These are phyloP conservation scores for Syzygium grande DNA, from an alignment of 345 rosid genomes.

Conservation along the genomic window DNA sequence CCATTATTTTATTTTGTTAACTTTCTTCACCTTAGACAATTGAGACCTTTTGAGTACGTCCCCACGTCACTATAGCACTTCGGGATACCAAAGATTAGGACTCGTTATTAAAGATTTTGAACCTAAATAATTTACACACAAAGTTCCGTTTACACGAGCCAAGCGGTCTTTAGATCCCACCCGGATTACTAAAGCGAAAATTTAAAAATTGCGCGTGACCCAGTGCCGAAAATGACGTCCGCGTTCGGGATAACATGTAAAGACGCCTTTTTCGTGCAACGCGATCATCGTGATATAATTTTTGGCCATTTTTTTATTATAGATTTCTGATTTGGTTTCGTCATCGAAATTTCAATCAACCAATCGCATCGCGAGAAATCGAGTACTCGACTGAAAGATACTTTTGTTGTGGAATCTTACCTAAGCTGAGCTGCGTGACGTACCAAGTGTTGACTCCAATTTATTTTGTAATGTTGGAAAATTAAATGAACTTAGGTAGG, in stretches of 20 bases:
- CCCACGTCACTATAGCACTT: neutral
- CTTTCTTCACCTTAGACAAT: neutral
- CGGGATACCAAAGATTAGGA: neutral
- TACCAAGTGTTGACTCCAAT: neutral
- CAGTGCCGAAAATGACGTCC: neutral
- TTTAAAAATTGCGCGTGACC: neutral
- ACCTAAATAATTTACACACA: neutral
- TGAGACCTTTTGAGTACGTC: neutral
- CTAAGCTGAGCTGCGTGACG: neutral
- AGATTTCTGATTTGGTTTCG: neutral
- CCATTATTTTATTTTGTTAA: neutral
- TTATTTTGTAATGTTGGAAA: neutral
- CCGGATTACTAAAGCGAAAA: neutral
- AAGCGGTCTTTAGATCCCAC: neutral
- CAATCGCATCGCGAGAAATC: neutral
- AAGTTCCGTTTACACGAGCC: neutral
- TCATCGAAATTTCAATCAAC: neutral
- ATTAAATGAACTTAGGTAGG: neutral
- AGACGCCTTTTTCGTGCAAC: neutral
- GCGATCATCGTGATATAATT: neutral
- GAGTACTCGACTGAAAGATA: neutral
- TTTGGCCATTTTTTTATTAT: neutral
- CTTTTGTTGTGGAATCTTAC: neutral
- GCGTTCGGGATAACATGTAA: too few species aligned
- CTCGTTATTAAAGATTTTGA: neutral